These are phyloP conservation scores for Kwoniella pini DNA, from an alignment of 768 basidiomycete species.

Conservation along the genomic window DNA sequence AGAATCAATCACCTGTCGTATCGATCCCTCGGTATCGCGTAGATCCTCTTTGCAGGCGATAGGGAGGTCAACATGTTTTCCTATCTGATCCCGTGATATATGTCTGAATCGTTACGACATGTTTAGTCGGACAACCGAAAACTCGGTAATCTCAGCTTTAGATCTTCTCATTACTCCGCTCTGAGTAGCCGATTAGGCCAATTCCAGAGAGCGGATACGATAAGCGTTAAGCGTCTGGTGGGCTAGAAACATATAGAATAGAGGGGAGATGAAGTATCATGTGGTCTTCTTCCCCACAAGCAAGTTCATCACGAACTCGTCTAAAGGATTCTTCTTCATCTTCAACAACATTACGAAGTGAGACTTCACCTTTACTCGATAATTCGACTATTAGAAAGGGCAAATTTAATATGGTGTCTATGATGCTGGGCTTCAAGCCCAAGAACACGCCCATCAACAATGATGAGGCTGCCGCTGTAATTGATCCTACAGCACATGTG, in stretches of 20 bases:
- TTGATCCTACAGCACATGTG: constrained; percentile 24
- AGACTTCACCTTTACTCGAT: background rate
- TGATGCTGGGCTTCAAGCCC: constrained; percentile 19
- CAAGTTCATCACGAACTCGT: background rate
- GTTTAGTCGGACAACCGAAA: no score
- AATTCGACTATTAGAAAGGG: background rate
- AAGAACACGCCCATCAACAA: constrained; percentile 6
- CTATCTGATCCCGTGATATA: no score
- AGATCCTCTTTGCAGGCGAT: no score
- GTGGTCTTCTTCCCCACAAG: constrained; percentile 7
- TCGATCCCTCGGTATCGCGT: no score
- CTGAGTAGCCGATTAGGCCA: constrained; percentile 2
- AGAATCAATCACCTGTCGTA: no score
- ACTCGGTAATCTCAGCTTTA: background rate
- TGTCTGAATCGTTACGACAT: no score
- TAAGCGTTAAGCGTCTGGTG: background rate
- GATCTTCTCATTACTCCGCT: background rate
- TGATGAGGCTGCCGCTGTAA: constrained; percentile 12
- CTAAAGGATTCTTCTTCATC: background rate
- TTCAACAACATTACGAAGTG: background rate
- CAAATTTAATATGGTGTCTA: constrained; percentile 14
- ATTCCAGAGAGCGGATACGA: background rate
- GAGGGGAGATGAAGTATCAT: background rate
- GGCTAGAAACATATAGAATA: background rate
- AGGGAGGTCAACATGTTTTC: no score